Evolutionary conservation across 2,329 filamentous ascomycete genomes (phyloP).

Genomic region (Penicillium expansum): DNA sequence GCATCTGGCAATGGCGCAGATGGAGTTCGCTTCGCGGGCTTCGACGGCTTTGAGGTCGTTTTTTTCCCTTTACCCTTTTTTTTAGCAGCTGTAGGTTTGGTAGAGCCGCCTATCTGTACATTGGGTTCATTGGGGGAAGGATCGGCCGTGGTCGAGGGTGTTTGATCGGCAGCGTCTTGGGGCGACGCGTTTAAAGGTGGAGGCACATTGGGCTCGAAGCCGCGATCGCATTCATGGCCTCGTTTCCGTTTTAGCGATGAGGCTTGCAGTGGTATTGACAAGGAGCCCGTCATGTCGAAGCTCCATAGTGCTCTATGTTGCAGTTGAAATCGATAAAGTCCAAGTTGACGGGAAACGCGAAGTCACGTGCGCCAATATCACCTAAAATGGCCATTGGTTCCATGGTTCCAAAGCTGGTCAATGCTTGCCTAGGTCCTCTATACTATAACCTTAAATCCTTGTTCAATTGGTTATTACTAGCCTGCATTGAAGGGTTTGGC

Average conservation of each 20-base stretch:
- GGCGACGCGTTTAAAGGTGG: slow-evolving; percentile 18
- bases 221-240: slow-evolving; percentile 6
- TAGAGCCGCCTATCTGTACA: neutral
- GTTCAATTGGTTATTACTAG: too few species aligned
- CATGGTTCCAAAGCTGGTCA: neutral
- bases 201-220: neutral
- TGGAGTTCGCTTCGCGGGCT: slow-evolving; percentile 23
- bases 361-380: slow-evolving; percentile 12
- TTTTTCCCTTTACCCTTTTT: slow-evolving; percentile 8
- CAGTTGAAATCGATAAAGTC: neutral
- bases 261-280: neutral
- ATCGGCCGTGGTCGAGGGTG: neutral
- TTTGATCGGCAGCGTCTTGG: neutral
- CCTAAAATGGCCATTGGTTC: slow-evolving; percentile 30
- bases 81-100: slow-evolving; percentile 2
- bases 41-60: slow-evolving; percentile 11
- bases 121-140: neutral
- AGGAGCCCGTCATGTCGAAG: slow-evolving; percentile 23
- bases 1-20: slow-evolving; percentile 68
- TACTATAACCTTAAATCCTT: too few species aligned
- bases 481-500: too few species aligned
- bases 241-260: slow-evolving; percentile 21
- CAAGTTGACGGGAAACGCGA: slow-evolving; percentile 8
- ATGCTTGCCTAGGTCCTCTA: too few species aligned
- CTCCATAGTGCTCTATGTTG: slow-evolving; percentile 21